Base-by-base conservation (phyloP, 306 rosid genomes). In the Boehmeria nivea region DNA sequence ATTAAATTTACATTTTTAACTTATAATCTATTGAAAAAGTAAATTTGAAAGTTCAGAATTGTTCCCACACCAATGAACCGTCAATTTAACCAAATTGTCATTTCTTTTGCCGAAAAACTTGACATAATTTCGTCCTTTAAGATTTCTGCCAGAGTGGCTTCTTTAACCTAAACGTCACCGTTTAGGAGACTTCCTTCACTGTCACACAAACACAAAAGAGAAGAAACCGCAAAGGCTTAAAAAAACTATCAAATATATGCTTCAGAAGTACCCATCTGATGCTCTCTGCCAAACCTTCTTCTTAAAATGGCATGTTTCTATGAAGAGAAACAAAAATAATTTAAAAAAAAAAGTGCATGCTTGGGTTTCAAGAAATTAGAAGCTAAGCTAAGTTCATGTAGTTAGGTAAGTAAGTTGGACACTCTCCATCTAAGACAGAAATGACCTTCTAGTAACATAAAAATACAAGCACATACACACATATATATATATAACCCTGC, bases 391-490 rank as follows among this genome's bases (percentile, higher is more conserved):
- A 69, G 64, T 49, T 71, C 80, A 64, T 54, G 72, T 63, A 59
- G 80, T 83, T 75, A 71, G 89, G 95, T 86, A 46, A 40, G 86
- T 51, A 52, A 46, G 89, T 69, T 83, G 72, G 56, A 48, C 67
- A 69, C 59, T 83, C 93, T 50, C 78, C 61, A 75, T 85, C 83
- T 57, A 15, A 16, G 63, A 61, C 6, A 34, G 20, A 23, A 23
- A 48, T 2, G 6, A 15, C 54, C 38, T 25, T n/a, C 6, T 48
- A 36, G 31, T 20, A n/a, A n/a, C n/a, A n/a, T n/a, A n/a, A n/a
- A n/a, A n/a, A n/a, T n/a, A n/a, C n/a, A 45, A 37, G 13, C 26
- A 23, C 3, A 37, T 7, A 16, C 7, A 14, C 26, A 8, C 27
- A 14, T 22, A 17, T 18, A 53, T 28, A 8, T 4, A 53, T 53